Conservation (phyloP, 1,139 yeast genomes). For the Pneumocystis murina region DNA sequence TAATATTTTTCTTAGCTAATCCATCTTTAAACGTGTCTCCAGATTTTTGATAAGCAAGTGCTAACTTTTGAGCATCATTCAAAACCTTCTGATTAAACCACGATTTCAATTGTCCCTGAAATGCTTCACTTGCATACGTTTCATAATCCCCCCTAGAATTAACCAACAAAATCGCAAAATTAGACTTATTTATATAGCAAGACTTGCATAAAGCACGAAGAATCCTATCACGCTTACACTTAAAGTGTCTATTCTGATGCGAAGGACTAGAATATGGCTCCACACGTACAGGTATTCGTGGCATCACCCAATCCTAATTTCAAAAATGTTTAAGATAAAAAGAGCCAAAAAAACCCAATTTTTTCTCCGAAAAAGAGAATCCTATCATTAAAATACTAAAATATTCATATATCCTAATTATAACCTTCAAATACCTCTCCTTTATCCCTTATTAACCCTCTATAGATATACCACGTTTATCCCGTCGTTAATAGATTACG, state of each 20-base stretch:
- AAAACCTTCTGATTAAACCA: slow-evolving; percentile 9
- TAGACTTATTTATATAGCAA: slow-evolving; percentile 10
- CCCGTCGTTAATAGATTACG: background rate
- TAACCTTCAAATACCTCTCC: too few species aligned
- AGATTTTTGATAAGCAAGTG: background rate
- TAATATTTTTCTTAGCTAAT: background rate
- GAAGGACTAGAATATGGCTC: slow-evolving; percentile 3
- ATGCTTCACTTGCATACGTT: slow-evolving; percentile 7
- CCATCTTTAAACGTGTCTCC: background rate
- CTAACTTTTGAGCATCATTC: slow-evolving; percentile 7
- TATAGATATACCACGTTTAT: too few species aligned
- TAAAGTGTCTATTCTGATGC: slow-evolving; percentile 8
- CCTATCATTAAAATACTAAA: too few species aligned
- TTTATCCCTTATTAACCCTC: too few species aligned
- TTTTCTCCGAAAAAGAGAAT: too few species aligned
- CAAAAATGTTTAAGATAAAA: too few species aligned
- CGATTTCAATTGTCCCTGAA: slow-evolving; percentile 6
- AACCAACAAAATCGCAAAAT: slow-evolving; percentile 11
- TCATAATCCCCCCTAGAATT: slow-evolving; percentile 9
- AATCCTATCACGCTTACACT: slow-evolving; percentile 8
- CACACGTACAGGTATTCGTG: slow-evolving; percentile 3
- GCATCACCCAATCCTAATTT: background rate
- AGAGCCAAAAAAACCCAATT: too few species aligned
- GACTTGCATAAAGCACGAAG: slow-evolving; percentile 8
- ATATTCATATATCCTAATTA: too few species aligned